Base-by-base conservation (phyloP, 2,329 filamentous ascomycete species). In the Phyllachora maydis region DNA sequence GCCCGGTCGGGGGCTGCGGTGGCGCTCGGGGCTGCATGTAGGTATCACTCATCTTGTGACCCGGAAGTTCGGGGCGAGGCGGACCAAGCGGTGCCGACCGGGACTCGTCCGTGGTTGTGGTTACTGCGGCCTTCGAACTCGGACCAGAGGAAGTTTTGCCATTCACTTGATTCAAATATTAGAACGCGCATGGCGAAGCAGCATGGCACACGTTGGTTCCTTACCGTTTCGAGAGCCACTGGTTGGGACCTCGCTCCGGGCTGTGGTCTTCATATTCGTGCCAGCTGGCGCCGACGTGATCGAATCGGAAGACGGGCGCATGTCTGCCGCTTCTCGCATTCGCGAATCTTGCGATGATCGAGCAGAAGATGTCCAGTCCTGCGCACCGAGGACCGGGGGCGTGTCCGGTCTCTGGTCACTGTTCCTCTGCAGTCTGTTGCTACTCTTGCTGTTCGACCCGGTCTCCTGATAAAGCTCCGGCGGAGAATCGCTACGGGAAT, bases 161-260 rank as follows among this genome's bases (percentile, higher is more conserved):
- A 26, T 52, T 53, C 8, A 39, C 50, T 53, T 33, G 18, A 13
- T n/a, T n/a, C n/a, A n/a, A n/a, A n/a, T n/a, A n/a, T n/a, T n/a
- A n/a, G n/a, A n/a, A n/a, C n/a, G n/a, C n/a, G n/a, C n/a, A n/a
- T n/a, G 25, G 21, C 12, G 23, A 20, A 14, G 11, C 40, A 31
- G 41, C 34, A 26, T 13, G 23, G 13, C 11, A 22, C 12, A 19
- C 11, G 24, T 22, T 21, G 17, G 22, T 22, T 21, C 41, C 49
- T 45, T 50, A 63, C 59, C 40, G 34, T 46, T 52, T 32, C 52
- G 52, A 13, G 47, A 36, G 12, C 44, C 40, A 11, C 37, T 38
- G 7, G 45, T 26, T 4, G 58, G 50, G 19, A 73, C 38, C 22
- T 83, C 75, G 41, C 79, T 83, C 35, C 73, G 59, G 8, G n/a